Evolutionary conservation across 2,329 filamentous ascomycete genomes (phyloP).

Genomic region (Phialophora expanda): DNA sequence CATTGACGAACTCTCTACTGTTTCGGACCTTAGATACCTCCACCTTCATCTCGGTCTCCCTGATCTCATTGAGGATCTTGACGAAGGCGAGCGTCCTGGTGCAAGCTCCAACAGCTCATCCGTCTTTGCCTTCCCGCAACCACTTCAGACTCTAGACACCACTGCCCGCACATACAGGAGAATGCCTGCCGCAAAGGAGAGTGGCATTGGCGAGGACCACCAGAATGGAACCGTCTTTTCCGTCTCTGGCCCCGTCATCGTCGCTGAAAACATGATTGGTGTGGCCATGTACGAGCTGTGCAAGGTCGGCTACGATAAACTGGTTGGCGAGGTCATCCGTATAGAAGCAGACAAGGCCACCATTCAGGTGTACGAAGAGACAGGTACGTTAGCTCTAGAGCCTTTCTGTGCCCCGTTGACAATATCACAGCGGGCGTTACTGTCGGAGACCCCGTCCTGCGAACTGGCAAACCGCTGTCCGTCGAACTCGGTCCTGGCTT

Average conservation of each 20-base stretch:
- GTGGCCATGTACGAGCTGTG: slow-evolving; percentile 99
- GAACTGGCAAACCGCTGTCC: slow-evolving; percentile 93
- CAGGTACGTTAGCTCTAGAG: slow-evolving; percentile 62
- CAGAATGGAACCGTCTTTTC: slow-evolving; percentile 72
- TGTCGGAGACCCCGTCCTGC: slow-evolving; percentile 87
- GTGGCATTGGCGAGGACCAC: slow-evolving; percentile 57
- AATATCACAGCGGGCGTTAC: slow-evolving; percentile 76
- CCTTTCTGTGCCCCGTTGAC: slow-evolving; percentile 24
- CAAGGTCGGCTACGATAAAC: slow-evolving; percentile 86
- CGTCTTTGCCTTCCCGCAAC: slow-evolving; percentile 39
- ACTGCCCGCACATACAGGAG: slow-evolving; percentile 45
- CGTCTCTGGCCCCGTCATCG: slow-evolving; percentile 83
- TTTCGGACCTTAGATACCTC: slow-evolving; percentile 39
- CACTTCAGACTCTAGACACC: slow-evolving; percentile 39
- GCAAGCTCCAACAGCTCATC: slow-evolving; percentile 43
- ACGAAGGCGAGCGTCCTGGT: slow-evolving; percentile 46
- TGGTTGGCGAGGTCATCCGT: slow-evolving; percentile 97
- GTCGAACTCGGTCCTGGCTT: slow-evolving; percentile 96
- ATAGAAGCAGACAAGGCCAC: slow-evolving; percentile 95
- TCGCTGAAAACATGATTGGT: slow-evolving; percentile 98
- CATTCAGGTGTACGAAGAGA: slow-evolving; percentile 99
- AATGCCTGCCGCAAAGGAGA: slow-evolving; percentile 52
- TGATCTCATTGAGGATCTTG: slow-evolving; percentile 43
- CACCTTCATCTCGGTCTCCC: slow-evolving; percentile 36
- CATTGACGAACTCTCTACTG: slow-evolving; percentile 50